These are phyloP conservation scores for Phytophthora europaea DNA, from an alignment of 352 stramenopile species.

Conservation along the genomic window DNA sequence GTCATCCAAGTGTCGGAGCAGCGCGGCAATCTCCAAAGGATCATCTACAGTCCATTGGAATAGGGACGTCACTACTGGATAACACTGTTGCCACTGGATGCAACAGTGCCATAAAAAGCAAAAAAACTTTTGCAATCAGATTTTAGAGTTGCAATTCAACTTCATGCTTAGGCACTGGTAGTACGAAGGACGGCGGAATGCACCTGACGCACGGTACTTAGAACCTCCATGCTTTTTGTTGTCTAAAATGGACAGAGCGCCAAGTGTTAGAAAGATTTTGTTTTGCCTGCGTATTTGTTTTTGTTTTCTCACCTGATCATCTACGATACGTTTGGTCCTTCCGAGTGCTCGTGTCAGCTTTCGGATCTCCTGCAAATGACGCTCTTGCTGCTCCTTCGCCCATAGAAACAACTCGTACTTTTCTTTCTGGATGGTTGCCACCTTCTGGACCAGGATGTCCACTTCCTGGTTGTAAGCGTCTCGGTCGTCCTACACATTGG, in stretches of 20 bases:
- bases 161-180: conserved; percentile 24
- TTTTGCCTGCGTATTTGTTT: too few species aligned
- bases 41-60: conserved; percentile 91
- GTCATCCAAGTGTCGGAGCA: conserved; percentile 90
- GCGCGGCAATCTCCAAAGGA: conserved; percentile 74
- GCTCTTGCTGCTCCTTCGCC: conserved; percentile 78
- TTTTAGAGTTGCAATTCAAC: conserved; percentile 1
- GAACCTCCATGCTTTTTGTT: conserved; percentile 47
- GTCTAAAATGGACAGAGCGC: conserved; percentile 29
- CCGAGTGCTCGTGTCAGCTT: conserved; percentile 79
- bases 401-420: conserved; percentile 81
- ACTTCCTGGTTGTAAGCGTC: conserved; percentile 83
- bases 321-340: conserved; percentile 64
- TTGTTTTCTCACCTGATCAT: conserved; percentile 59
- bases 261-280: not conserved
- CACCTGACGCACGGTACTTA: conserved; percentile 51
- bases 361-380: conserved; percentile 83
- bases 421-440: conserved; percentile 72
- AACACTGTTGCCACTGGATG: not conserved
- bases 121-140: not conserved
- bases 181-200: conserved; percentile 44
- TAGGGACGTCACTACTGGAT: conserved; percentile 42
- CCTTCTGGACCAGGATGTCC: conserved; percentile 72
- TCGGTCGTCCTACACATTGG: conserved; percentile 59
- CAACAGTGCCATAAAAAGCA: not conserved